Evolutionary conservation across 306 rosid species (phyloP).

Genomic region (Vicia villosa): DNA sequence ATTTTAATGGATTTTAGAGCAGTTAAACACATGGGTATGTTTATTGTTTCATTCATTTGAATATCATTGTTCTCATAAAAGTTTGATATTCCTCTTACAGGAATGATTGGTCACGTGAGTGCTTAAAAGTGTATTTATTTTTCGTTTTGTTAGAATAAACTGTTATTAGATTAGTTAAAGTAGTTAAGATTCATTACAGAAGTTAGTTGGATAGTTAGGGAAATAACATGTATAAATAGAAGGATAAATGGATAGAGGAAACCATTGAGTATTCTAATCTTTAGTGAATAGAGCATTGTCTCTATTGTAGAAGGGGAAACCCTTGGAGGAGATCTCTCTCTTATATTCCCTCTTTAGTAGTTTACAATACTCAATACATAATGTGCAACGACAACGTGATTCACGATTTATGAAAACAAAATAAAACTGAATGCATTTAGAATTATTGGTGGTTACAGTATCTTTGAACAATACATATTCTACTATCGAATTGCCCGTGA

Average conservation of each 20-base stretch:
- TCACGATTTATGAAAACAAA: conserved; percentile 1
- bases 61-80: conserved; percentile 9
- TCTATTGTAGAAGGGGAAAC: no score
- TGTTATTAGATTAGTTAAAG: no score
- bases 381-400: neutral
- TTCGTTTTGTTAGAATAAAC: neutral
- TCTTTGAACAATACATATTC: neutral
- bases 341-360: no score
- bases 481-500: conserved; percentile 7
- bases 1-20: conserved; percentile 13
- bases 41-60: conserved; percentile 17
- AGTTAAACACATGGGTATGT: neutral
- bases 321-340: no score
- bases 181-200: no score
- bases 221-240: no score
- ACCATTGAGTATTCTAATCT: no score
- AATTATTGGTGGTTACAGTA: neutral
- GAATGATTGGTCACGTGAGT: conserved; percentile 5
- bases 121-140: conserved; percentile 4
- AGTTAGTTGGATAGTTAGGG: no score
- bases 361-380: neutral
- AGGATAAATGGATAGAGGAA: no score
- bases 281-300: no score
- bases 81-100: neutral
- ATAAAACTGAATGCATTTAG: neutral